Evolutionary conservation across 169 alveolate genomes (phyloP).

Genomic region (Eimeria maxima): DNA sequence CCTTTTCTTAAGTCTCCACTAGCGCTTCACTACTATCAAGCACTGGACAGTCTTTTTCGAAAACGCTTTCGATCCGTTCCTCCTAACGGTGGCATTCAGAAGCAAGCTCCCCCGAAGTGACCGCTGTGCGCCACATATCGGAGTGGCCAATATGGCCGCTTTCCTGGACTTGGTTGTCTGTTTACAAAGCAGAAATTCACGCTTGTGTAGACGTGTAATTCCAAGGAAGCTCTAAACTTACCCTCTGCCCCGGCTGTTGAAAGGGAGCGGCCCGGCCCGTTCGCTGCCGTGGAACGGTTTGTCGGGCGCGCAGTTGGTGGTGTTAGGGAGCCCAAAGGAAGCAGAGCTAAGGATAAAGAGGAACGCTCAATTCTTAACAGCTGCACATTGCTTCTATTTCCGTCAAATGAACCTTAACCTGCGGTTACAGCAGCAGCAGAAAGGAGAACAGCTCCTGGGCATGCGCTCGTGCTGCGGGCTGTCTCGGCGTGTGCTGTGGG

Average conservation of each 20-base stretch:
- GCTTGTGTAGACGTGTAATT: not conserved
- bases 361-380: not conserved
- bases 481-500: conserved; percentile 54
- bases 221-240: not conserved
- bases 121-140: not conserved
- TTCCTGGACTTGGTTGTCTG: not conserved
- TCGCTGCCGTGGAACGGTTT: conserved; percentile 5
- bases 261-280: not conserved
- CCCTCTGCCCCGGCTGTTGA: not conserved
- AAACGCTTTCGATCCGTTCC: not conserved
- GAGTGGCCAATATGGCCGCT: not conserved
- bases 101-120: not conserved
- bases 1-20: not conserved
- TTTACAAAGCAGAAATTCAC: not conserved
- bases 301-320: not conserved
- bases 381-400: not conserved
- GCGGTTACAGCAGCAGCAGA: conserved; percentile 4
- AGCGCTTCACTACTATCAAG: not conserved
- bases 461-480: conserved; percentile 62
- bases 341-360: not conserved
- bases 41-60: not conserved
- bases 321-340: not conserved
- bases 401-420: not conserved
- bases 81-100: not conserved
- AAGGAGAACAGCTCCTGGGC: conserved; percentile 1